Evolutionary conservation across 768 basidiomycete genomes (phyloP), one percentile per base, ranked within the genome.

Genomic region (Gloeostereum incarnatum): DNA sequence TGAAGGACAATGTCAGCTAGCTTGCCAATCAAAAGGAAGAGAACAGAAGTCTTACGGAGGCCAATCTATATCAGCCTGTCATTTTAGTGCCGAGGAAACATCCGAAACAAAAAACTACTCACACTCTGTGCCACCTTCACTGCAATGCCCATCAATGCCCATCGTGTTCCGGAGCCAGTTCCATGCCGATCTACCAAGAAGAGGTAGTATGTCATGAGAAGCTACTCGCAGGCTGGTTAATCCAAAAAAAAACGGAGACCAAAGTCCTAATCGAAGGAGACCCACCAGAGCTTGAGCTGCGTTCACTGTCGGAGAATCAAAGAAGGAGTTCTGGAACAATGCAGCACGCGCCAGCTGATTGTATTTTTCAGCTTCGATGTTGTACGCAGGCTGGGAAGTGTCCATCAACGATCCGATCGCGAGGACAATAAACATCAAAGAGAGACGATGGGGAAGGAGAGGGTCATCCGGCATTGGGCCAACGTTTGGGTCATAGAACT

Each of bases 81-180:
- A 14, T 20, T 11, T 3, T 16, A 31, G 18, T 42, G 42, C 34
- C 35, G 36, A 31, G 43, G 17, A 20, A 35, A 22, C 11, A 35
- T n/a, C 34, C 14, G 24, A 17, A 10, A 29, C 8, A 25, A 17
- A 31, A 27, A 16, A 10, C 20, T 3, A 63, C 79, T 63, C 51
- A 81, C 80, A 49, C 77, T 79, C 53, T 81, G 80, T 14, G 73
- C 75, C 41, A 81, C 62, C 59, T 79, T 82, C 44, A 81, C 72
- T 31, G 78, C 75, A 35, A 81, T 65, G 11, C 80, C 80, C 65
- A 81, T 79, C 37, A 77, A 69, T 5, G 71, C 71, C 78, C 78
- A 81, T 26, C 79, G 68, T 22, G 73, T 67, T 9, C 77, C 76
- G 49, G 77, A 75, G 49, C 65, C 70, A 22, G 72, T 74, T 10